Evolutionary conservation across 1,284 basidiomycete genomes (phyloP).

Genomic region (Microstroma glucosiphilum): DNA sequence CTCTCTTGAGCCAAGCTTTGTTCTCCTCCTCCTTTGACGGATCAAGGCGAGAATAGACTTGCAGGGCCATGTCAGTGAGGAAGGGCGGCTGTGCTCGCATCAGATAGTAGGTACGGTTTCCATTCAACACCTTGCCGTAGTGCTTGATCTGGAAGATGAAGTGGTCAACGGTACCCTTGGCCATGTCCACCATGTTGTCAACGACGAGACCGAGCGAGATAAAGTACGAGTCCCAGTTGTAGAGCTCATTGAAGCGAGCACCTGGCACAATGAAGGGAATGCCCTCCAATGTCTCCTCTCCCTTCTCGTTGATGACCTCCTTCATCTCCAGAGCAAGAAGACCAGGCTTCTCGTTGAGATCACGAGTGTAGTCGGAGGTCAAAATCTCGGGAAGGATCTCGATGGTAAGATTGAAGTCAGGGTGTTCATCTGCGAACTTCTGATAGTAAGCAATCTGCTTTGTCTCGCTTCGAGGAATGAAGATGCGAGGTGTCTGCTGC

Average conservation of each 20-base stretch:
- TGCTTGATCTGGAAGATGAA: slow-evolving; percentile 98
- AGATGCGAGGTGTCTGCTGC: slow-evolving; percentile 66
- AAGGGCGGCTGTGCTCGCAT: slow-evolving; percentile 95
- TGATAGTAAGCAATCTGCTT: slow-evolving; percentile 89
- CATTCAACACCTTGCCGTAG: slow-evolving; percentile 67
- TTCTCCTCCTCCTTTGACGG: slow-evolving; percentile 72
- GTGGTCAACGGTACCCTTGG: slow-evolving; percentile 94
- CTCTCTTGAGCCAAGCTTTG: slow-evolving; percentile 83
- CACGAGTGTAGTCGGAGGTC: slow-evolving; percentile 82
- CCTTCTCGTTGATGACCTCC: slow-evolving; percentile 63
- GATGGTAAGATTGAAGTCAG: slow-evolving; percentile 80
- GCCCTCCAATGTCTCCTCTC: slow-evolving; percentile 65
- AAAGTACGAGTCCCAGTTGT: slow-evolving; percentile 63
- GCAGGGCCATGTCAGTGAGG: slow-evolving; percentile 94
- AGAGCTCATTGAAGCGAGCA: slow-evolving; percentile 91
- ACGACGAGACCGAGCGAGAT: slow-evolving; percentile 87
- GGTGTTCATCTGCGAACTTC: slow-evolving; percentile 52
- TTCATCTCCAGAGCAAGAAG: slow-evolving; percentile 89
- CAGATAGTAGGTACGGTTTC: slow-evolving; percentile 61
- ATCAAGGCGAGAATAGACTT: slow-evolving; percentile 93
- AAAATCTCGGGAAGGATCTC: slow-evolving; percentile 82
- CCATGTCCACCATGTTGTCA: slow-evolving; percentile 86
- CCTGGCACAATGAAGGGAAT: slow-evolving; percentile 92
- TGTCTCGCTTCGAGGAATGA: slow-evolving; percentile 83
- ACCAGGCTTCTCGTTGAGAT: slow-evolving; percentile 85